phyloP scores from a whole-genome alignment of 108 stramenopile species.

The Cyclostephanos tholiformis region DNA sequence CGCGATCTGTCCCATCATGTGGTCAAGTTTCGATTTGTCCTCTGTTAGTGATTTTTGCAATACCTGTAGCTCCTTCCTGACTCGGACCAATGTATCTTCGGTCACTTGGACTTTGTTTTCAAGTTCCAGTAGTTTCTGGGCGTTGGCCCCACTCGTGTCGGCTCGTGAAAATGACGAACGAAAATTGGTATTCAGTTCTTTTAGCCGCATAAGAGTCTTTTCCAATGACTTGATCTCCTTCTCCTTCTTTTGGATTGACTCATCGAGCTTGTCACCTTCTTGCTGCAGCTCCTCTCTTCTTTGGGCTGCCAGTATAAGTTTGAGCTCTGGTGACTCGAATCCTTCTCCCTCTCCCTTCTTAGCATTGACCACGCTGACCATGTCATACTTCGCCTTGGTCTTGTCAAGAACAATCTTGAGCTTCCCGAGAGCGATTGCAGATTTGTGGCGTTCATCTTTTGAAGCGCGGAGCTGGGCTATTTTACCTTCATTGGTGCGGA shows the following conservation, averaged over 20 bases:
- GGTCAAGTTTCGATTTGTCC: constrained; percentile 16
- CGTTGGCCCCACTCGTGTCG: constrained; percentile 47
- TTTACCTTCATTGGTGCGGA: constrained; percentile 64
- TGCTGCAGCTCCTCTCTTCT: constrained; percentile 85
- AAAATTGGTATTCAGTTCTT: constrained; percentile 30
- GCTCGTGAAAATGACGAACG: constrained; percentile 38
- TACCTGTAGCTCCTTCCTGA: constrained; percentile 69
- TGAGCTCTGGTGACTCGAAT: constrained; percentile 69
- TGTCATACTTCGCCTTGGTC: constrained; percentile 73
- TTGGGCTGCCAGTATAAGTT: constrained; percentile 85
- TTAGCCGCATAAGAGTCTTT: constrained; percentile 27
- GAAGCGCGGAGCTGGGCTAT: constrained; percentile 57
- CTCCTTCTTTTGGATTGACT: constrained; percentile 59
- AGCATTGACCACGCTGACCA: constrained; percentile 24
- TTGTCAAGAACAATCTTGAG: constrained; percentile 59
- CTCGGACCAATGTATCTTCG: constrained; percentile 59
- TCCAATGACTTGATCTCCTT: constrained; percentile 40
- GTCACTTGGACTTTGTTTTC: constrained; percentile 58
- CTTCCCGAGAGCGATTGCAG: constrained; percentile 68
- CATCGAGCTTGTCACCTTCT: constrained; percentile 82
- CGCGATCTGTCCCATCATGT: constrained; percentile 32
- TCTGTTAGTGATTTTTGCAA: constrained; percentile 24
- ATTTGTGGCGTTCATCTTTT: constrained; percentile 82
- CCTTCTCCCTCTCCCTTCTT: constrained; percentile 51
- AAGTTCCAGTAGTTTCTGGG: constrained; percentile 51